These are phyloP conservation scores for Diaporthe citrichinensis DNA, from an alignment of 2,329 filamentous ascomycete genomes.

Conservation along the genomic window DNA sequence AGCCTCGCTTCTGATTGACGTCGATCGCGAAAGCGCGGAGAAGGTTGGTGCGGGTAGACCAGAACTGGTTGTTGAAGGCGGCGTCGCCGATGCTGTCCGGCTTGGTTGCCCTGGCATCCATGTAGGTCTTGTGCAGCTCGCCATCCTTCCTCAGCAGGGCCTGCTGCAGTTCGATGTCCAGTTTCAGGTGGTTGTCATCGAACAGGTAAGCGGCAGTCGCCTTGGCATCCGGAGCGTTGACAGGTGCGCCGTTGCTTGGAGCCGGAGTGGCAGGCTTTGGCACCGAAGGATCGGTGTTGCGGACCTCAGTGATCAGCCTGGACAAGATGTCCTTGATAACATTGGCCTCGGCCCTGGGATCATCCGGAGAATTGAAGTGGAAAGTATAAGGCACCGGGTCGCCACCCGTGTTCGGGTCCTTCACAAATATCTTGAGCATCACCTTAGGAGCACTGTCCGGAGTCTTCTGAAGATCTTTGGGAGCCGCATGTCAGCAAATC, in stretches of 20 bases:
- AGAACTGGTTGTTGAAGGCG: slow-evolving; percentile 93
- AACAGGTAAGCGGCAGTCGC: slow-evolving; percentile 83
- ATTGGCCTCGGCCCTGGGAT: slow-evolving; percentile 87
- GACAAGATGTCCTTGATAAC: slow-evolving; percentile 87
- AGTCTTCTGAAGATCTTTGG: slow-evolving; percentile 90
- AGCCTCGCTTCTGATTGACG: slow-evolving; percentile 85
- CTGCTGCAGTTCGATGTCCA: slow-evolving; percentile 86
- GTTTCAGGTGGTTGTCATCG: slow-evolving; percentile 83
- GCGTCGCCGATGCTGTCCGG: slow-evolving; percentile 84
- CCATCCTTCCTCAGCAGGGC: slow-evolving; percentile 87
- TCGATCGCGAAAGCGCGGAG: slow-evolving; percentile 93
- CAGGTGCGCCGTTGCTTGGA: slow-evolving; percentile 47
- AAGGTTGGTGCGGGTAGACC: slow-evolving; percentile 88
- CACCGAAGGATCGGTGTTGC: slow-evolving; percentile 67
- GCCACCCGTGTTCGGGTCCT: slow-evolving; percentile 66
- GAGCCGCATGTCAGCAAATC: slow-evolving; percentile 40
- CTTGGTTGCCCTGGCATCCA: slow-evolving; percentile 86
- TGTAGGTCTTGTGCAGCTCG: slow-evolving; percentile 84
- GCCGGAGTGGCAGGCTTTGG: slow-evolving; percentile 61
- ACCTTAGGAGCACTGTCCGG: slow-evolving; percentile 90
- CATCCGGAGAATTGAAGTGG: slow-evolving; percentile 83
- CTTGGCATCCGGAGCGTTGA: slow-evolving; percentile 82
- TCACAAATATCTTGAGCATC: slow-evolving; percentile 92
- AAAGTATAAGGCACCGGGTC: slow-evolving; percentile 84
- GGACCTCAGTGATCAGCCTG: slow-evolving; percentile 79